Evolutionary conservation across 2,329 filamentous ascomycete species (phyloP).

Genomic region (Juglanconis juglandina): DNA sequence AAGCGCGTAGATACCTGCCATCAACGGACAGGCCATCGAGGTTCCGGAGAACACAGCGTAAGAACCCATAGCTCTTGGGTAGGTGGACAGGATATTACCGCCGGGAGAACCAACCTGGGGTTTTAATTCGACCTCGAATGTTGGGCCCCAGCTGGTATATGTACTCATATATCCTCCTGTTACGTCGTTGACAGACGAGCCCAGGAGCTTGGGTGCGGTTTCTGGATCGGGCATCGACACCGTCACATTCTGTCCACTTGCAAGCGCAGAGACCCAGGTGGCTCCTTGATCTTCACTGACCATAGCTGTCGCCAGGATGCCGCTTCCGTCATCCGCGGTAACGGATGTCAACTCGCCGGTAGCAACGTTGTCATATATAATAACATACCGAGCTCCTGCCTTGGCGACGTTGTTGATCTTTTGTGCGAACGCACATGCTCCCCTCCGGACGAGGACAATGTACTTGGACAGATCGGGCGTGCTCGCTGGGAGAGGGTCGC

Average conservation of each 20-base stretch:
- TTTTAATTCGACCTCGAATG: constrained; percentile 44
- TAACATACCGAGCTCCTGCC: constrained; percentile 56
- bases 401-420: constrained; percentile 53
- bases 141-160: constrained; percentile 44
- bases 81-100: constrained; percentile 50
- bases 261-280: constrained; percentile 41
- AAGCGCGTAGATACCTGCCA: constrained; percentile 51
- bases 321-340: constrained; percentile 28
- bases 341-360: constrained; percentile 30
- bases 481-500: constrained; percentile 46
- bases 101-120: constrained; percentile 47
- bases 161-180: constrained; percentile 44
- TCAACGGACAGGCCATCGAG: constrained; percentile 51
- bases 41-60: constrained; percentile 52
- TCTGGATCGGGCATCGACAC: constrained; percentile 41
- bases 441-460: constrained; percentile 59
- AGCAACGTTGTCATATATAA: constrained; percentile 57
- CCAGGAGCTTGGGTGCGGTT: constrained; percentile 34
- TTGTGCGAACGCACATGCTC: constrained; percentile 51
- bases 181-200: constrained; percentile 34
- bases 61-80: constrained; percentile 34
- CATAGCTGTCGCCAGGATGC: constrained; percentile 38
- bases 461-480: constrained; percentile 55
- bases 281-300: constrained; percentile 39
- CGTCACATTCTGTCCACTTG: constrained; percentile 39